phyloP scores from a whole-genome alignment of 768 basidiomycete genomes.

The Kwoniella europaea region DNA sequence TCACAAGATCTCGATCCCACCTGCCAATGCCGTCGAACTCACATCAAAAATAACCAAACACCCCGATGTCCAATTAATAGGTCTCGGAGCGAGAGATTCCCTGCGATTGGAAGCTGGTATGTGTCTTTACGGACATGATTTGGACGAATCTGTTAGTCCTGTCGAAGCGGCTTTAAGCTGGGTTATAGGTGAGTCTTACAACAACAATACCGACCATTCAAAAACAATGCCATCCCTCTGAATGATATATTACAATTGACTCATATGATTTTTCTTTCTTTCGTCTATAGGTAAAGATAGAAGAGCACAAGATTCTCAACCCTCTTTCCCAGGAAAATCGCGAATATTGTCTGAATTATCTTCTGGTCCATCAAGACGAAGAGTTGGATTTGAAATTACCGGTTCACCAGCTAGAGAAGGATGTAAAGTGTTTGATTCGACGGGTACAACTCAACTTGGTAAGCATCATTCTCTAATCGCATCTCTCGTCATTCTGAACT shows the following conservation, averaged over 20 bases:
- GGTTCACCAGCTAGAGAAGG: conserved; percentile 91
- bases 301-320: conserved; percentile 62
- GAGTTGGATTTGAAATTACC: conserved; percentile 81
- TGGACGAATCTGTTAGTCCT: conserved; percentile 82
- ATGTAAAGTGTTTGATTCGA: conserved; percentile 71
- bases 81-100: conserved; percentile 90
- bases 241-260: not conserved
- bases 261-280: not conserved
- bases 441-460: conserved; percentile 69
- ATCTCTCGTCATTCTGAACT: conserved; percentile 2
- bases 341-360: conserved; percentile 75
- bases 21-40: conserved; percentile 72
- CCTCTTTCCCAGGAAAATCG: conserved; percentile 56
- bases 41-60: conserved; percentile 68
- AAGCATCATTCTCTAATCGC: conserved; percentile 36
- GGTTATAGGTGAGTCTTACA: conserved; percentile 76
- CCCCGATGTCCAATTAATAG: conserved; percentile 76
- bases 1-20: conserved; percentile 79
- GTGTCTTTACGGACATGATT: conserved; percentile 93
- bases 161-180: conserved; percentile 90
- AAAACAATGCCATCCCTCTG: too few relatives aligned
- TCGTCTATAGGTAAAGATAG: conserved; percentile 74
- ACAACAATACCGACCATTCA: too few relatives aligned
- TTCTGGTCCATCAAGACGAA: conserved; percentile 73
- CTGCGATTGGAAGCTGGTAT: conserved; percentile 95